These are phyloP conservation scores for Mycogone perniciosa DNA, from an alignment of 2,329 filamentous ascomycete species.

Conservation along the genomic window DNA sequence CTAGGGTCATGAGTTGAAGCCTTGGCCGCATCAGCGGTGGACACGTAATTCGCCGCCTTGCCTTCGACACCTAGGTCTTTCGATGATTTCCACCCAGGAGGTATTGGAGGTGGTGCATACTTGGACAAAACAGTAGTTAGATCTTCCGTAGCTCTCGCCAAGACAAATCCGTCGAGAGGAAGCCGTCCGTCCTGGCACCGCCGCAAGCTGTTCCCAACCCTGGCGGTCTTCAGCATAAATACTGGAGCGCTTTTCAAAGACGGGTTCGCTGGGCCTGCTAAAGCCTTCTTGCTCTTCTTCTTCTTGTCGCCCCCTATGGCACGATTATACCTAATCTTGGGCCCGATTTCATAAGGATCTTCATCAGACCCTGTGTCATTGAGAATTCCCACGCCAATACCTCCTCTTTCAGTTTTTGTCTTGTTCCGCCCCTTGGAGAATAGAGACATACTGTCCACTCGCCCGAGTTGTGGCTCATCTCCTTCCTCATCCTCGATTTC, in stretches of 20 bases:
- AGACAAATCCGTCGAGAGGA: conserved; percentile 72
- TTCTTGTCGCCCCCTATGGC: conserved; percentile 76
- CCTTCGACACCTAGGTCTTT: conserved; percentile 29
- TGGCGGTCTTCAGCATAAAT: conserved; percentile 59
- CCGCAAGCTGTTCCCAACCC: conserved; percentile 28
- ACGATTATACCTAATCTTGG: conserved; percentile 80
- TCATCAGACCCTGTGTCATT: conserved; percentile 95
- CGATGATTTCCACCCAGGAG: conserved; percentile 65
- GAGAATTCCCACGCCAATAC: conserved; percentile 80
- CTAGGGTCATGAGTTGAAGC: conserved; percentile 68
- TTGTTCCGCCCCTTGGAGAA: conserved; percentile 42
- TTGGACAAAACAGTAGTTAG: conserved; percentile 23
- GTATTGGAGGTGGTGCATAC: conserved; percentile 62
- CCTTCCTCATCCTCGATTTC: conserved; percentile 43
- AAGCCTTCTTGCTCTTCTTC: conserved; percentile 53
- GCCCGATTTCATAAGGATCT: conserved; percentile 87
- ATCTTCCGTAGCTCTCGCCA: conserved; percentile 49
- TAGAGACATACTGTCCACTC: conserved; percentile 13
- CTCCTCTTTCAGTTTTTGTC: conserved; percentile 46
- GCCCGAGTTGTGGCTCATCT: conserved; percentile 18
- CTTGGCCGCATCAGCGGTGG: conserved; percentile 71
- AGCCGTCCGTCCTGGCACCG: conserved; percentile 80
- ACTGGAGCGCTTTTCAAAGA: conserved; percentile 60
- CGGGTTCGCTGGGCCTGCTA: conserved; percentile 52
- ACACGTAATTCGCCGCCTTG: conserved; percentile 42